Conservation (phyloP, 2,329 filamentous ascomycete species). For the Aspergillus quadricinctus region DNA sequence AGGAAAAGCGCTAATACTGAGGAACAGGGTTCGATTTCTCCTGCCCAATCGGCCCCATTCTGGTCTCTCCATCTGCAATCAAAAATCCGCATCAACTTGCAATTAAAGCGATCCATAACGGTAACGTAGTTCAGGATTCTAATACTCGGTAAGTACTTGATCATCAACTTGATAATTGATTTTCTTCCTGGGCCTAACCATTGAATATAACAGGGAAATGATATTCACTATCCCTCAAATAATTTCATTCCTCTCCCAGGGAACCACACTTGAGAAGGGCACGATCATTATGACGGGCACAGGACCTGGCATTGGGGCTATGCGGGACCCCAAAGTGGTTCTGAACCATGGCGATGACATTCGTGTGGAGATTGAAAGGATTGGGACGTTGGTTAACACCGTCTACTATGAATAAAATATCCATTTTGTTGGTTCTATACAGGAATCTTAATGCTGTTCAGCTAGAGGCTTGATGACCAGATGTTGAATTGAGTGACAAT, state of each 20-base stretch:
- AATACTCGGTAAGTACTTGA: too few relatives aligned
- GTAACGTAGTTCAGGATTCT: constrained; percentile 28
- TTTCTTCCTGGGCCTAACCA: too few relatives aligned
- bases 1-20: too few relatives aligned
- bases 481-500: too few relatives aligned
- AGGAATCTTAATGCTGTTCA: too few relatives aligned
- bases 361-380: constrained; percentile 33
- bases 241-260: constrained; percentile 35
- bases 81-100: constrained; percentile 29
- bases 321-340: constrained; percentile 38
- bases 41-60: constrained; percentile 33
- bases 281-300: constrained; percentile 42
- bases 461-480: too few relatives aligned
- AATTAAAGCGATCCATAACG: constrained; percentile 35
- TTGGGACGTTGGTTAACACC: constrained; percentile 37
- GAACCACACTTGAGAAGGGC: constrained; percentile 36
- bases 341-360: constrained; percentile 38
- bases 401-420: constrained; percentile 32
- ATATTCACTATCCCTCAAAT: constrained; percentile 37
- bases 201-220: constrained; percentile 25
- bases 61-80: constrained; percentile 31
- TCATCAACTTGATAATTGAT: neutral
- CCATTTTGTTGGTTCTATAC: too few relatives aligned
- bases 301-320: constrained; percentile 41
- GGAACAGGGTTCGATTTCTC: constrained; percentile 29